phyloP scores from a whole-genome alignment of 805 yeast species.

The Lachancea fermentati region DNA sequence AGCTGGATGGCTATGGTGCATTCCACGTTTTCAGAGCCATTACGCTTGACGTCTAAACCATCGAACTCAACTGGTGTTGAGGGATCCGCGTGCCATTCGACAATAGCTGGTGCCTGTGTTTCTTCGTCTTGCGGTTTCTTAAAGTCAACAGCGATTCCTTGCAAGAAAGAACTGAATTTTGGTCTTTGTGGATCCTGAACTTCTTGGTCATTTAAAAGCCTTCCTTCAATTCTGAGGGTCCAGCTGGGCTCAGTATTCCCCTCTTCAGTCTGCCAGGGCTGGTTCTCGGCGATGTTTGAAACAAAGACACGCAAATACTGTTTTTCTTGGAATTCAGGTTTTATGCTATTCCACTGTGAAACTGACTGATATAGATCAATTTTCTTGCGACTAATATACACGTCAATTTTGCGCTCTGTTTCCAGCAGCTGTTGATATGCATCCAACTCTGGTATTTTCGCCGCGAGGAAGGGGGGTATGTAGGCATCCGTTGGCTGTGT shows the following conservation, averaged over 20 bases:
- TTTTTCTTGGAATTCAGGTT: slow-evolving; percentile 40
- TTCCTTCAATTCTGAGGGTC: slow-evolving; percentile 88
- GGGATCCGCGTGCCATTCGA: slow-evolving; percentile 87
- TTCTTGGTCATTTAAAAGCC: slow-evolving; percentile 50
- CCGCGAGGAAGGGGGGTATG: slow-evolving; percentile 42
- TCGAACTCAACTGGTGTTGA: slow-evolving; percentile 59
- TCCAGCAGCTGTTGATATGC: slow-evolving; percentile 65
- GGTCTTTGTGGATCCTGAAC: slow-evolving; percentile 45
- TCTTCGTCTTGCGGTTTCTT: slow-evolving; percentile 14
- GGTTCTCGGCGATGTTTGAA: slow-evolving; percentile 77
- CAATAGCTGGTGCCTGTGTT: slow-evolving; percentile 29
- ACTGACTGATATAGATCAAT: slow-evolving; percentile 75
- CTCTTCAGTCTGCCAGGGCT: slow-evolving; percentile 68
- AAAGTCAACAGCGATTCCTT: slow-evolving; percentile 80
- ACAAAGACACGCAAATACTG: slow-evolving; percentile 74
- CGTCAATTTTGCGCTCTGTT: slow-evolving; percentile 79
- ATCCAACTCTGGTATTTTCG: slow-evolving; percentile 61
- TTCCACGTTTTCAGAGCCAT: slow-evolving; percentile 60
- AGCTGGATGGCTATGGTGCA: slow-evolving; percentile 76
- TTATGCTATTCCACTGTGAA: slow-evolving; percentile 40
- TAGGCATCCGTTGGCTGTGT: slow-evolving; percentile 48
- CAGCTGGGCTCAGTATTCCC: slow-evolving; percentile 48
- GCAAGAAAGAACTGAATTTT: slow-evolving; percentile 72
- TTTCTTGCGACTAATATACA: slow-evolving; percentile 74
- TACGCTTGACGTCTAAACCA: slow-evolving; percentile 81